These are phyloP conservation scores for Boletus sp. DNA, from an alignment of 768 basidiomycete species.

Conservation along the genomic window DNA sequence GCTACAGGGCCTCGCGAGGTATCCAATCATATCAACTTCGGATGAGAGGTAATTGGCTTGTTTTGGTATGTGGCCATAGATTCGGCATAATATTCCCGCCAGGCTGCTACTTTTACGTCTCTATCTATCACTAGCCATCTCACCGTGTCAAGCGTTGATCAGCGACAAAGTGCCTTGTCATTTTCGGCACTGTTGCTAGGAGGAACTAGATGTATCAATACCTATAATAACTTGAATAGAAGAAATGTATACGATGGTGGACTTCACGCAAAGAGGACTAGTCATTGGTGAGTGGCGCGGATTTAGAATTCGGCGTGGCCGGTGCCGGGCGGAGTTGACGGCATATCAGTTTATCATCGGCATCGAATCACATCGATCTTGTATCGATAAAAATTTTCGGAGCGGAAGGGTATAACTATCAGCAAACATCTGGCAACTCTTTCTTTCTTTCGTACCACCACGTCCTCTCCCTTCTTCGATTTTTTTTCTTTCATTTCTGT, in stretches of 20 bases:
- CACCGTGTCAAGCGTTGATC: constrained; percentile 11
- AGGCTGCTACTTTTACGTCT: constrained; percentile 6
- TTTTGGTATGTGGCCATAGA: constrained; percentile 14
- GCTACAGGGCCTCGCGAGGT: constrained; percentile 1
- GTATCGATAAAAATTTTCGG: constrained; percentile 64
- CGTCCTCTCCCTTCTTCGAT: constrained; percentile 30
- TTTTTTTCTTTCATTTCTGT: constrained; percentile 39
- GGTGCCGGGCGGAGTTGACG: constrained; percentile 43
- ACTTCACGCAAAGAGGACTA: neutral
- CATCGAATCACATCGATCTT: constrained; percentile 57
- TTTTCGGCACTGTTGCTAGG: neutral
- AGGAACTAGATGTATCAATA: constrained; percentile 13
- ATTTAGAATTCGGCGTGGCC: constrained; percentile 14
- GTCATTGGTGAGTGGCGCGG: neutral
- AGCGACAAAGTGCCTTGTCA: constrained; percentile 6
- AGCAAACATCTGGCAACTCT: constrained; percentile 42
- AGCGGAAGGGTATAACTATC: constrained; percentile 57
- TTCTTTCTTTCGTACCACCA: constrained; percentile 38
- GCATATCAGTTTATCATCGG: constrained; percentile 47
- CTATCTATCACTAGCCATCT: constrained; percentile 11
- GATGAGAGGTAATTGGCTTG: neutral
- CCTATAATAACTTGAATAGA: neutral
- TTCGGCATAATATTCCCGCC: constrained; percentile 7
- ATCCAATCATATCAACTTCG: neutral
- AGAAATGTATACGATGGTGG: neutral